Conservation (phyloP, 2,329 filamentous ascomycete species). For the Nigrospora oryzae region DNA sequence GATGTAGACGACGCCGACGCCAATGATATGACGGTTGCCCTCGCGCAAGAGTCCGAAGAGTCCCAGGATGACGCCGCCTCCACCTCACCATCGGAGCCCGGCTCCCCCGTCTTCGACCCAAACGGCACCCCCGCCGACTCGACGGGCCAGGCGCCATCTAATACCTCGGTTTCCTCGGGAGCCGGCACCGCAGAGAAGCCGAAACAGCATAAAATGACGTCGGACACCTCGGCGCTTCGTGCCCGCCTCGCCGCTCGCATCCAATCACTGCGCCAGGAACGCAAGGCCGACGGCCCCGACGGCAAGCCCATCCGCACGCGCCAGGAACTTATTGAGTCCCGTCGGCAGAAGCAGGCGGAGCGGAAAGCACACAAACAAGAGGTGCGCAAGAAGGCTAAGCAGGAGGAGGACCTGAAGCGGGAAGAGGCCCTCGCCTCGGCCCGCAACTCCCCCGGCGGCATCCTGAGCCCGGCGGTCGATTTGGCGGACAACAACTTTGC, state of each 20-base stretch:
- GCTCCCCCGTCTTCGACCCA: constrained; percentile 55
- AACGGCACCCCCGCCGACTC: constrained; percentile 31
- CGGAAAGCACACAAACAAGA: constrained; percentile 87
- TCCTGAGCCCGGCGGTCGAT: constrained; percentile 47
- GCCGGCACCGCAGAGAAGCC: constrained; percentile 51
- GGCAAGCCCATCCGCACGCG: constrained; percentile 77
- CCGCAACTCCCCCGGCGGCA: constrained; percentile 49
- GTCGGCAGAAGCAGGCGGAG: constrained; percentile 79
- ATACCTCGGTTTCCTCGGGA: constrained; percentile 63
- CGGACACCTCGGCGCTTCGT: constrained; percentile 67
- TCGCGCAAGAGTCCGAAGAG: constrained; percentile 16
- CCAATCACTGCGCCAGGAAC: constrained; percentile 72
- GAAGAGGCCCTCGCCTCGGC: constrained; percentile 53
- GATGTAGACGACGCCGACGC: constrained; percentile 8
- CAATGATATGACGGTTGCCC: constrained; percentile 11
- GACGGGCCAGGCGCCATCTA: constrained; percentile 40
- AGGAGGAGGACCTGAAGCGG: constrained; percentile 64
- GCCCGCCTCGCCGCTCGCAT: constrained; percentile 76
- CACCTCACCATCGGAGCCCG: constrained; percentile 36
- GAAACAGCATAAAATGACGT: constrained; percentile 58
- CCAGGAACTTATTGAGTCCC: constrained; percentile 84
- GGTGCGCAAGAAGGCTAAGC: constrained; percentile 64
- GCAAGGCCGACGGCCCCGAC: constrained; percentile 79
- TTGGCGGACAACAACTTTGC: constrained; percentile 63
- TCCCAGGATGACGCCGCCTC: constrained; percentile 31